Conservation (phyloP, 345 rosid genomes). For the Moricandia moricandioides region DNA sequence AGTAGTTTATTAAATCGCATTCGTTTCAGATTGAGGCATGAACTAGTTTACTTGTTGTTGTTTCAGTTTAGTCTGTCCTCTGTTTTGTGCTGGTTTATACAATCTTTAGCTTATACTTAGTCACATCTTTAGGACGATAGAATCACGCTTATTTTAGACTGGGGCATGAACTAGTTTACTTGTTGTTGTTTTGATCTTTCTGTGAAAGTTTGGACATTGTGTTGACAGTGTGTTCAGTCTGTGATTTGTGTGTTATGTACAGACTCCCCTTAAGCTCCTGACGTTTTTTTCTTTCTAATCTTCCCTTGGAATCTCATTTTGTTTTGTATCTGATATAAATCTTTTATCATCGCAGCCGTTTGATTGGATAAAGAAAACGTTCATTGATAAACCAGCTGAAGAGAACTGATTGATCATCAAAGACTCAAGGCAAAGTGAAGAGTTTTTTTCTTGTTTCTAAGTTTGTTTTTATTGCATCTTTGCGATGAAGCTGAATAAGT, state of each 20-base stretch:
- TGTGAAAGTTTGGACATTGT: not conserved
- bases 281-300: not conserved
- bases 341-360: constrained; percentile 57
- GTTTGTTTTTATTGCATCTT: constrained; percentile 13
- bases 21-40: not conserved
- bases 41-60: not conserved
- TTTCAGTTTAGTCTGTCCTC: not conserved
- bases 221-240: no score
- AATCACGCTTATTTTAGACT: not conserved
- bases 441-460: constrained; percentile 3
- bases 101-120: not conserved
- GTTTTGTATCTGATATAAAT: not conserved
- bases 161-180: not conserved
- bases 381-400: constrained; percentile 61
- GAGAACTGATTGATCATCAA: constrained; percentile 33
- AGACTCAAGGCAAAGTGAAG: not conserved
- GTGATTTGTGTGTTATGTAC: no score
- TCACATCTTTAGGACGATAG: not conserved
- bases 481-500: constrained; percentile 23
- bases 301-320: not conserved
- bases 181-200: constrained; percentile 11
- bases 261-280: not conserved
- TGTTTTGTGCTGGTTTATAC: not conserved
- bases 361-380: constrained; percentile 87
- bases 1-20: no score